Percentiles rank a stretch among this genome's conserved stretches.
phyloP scores from a whole-genome alignment of 148 eudicot genomes.

The Polygonum aviculare region DNA sequence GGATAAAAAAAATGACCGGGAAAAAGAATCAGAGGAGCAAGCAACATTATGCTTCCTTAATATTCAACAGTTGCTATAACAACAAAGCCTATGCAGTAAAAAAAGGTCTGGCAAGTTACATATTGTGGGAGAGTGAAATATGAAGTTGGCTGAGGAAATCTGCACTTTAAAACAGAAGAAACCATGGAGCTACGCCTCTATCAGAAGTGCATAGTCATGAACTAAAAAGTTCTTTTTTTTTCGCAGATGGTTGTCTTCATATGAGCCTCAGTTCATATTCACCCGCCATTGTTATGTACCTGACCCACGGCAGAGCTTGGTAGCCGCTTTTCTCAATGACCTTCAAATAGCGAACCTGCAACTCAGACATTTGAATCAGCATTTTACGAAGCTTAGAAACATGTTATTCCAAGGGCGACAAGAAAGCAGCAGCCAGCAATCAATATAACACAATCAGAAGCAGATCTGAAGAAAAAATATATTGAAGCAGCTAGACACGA shows the following conservation, averaged over 20 bases:
- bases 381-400: not conserved
- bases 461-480: not conserved
- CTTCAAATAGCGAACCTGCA: slow-evolving; percentile 55
- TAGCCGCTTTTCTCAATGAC: slow-evolving; percentile 63
- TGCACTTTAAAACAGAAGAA: not conserved
- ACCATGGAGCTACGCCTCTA: not conserved
- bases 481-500: not conserved
- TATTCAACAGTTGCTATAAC: not conserved
- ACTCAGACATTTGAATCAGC: not conserved
- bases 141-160: not conserved
- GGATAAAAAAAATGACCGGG: not conserved
- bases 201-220: slow-evolving; percentile 1
- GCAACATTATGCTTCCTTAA: not conserved
- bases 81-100: not conserved
- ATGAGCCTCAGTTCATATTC: slow-evolving; percentile 51
- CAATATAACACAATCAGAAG: not conserved
- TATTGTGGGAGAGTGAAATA: not conserved
- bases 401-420: not conserved
- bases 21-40: not conserved
- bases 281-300: slow-evolving; percentile 62
- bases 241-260: slow-evolving; percentile 15
- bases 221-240: not conserved
- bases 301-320: slow-evolving; percentile 61
- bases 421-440: not conserved
- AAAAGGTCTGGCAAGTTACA: too few relatives aligned